Conservation (phyloP, 2,329 filamentous ascomycete genomes). For the Cryphonectria radicalis region DNA sequence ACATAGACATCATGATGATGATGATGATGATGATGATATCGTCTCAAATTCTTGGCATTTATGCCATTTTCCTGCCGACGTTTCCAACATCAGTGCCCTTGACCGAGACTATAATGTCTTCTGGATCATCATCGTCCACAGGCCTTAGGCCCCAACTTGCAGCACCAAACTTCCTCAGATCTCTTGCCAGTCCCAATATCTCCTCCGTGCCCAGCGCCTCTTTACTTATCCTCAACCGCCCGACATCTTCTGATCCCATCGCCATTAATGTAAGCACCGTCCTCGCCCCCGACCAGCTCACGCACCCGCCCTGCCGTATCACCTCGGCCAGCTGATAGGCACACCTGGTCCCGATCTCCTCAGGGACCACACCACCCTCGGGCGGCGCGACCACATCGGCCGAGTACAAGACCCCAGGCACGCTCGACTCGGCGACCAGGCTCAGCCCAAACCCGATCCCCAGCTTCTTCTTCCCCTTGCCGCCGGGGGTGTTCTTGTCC, state of each 20-base stretch:
- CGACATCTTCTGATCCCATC: slow-evolving; percentile 97
- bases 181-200: slow-evolving; percentile 78
- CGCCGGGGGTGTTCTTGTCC: slow-evolving; percentile 51
- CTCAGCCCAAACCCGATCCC: slow-evolving; percentile 92
- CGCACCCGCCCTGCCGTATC: slow-evolving; percentile 82
- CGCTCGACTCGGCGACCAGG: slow-evolving; percentile 89
- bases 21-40: background rate
- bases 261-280: slow-evolving; percentile 90
- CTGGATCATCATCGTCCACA: slow-evolving; percentile 66
- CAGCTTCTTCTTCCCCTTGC: slow-evolving; percentile 62
- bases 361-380: slow-evolving; percentile 79
- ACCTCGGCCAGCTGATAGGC: slow-evolving; percentile 88
- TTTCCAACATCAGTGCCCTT: slow-evolving; percentile 95
- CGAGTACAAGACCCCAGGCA: slow-evolving; percentile 79
- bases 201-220: slow-evolving; percentile 83
- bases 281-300: slow-evolving; percentile 69
- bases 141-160: slow-evolving; percentile 90
- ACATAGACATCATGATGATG: slow-evolving; percentile 3
- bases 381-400: slow-evolving; percentile 80
- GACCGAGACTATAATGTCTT: slow-evolving; percentile 83
- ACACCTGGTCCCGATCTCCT: slow-evolving; percentile 87
- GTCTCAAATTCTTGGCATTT: slow-evolving; percentile 32
- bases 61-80: slow-evolving; percentile 85
- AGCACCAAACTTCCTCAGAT: slow-evolving; percentile 85
- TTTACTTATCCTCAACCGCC: slow-evolving; percentile 78